Percentiles rank a stretch among this genome's conserved stretches.
phyloP scores from a whole-genome alignment of 345 rosid species.

The Luvunga scandens region DNA sequence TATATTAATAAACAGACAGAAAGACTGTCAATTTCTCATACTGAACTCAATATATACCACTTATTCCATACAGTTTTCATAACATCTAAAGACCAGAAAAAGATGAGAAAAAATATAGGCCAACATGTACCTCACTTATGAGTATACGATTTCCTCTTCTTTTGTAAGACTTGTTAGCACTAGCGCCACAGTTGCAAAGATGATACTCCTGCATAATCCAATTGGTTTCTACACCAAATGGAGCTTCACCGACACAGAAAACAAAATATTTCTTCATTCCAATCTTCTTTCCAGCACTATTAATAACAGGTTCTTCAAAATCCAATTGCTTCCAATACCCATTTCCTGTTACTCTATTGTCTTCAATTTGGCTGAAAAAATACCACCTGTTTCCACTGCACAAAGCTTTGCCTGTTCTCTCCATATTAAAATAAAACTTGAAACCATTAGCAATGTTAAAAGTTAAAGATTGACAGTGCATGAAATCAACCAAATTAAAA shows the following conservation, averaged over 20 bases:
- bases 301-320: constrained; percentile 27
- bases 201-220: constrained; percentile 50
- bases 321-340: constrained; percentile 43
- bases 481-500: background rate
- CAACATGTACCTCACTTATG: constrained; percentile 5
- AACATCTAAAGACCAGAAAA: no score
- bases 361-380: constrained; percentile 33
- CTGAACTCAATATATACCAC: no score
- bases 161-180: background rate
- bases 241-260: constrained; percentile 24
- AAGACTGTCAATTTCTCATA: background rate
- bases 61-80: no score
- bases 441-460: no score
- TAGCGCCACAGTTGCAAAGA: constrained; percentile 8
- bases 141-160: constrained; percentile 10
- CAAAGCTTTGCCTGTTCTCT: constrained; percentile 36
- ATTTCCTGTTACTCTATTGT: constrained; percentile 16
- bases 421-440: no score
- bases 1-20: background rate
- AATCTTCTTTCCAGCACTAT: constrained; percentile 10
- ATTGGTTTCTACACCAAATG: constrained; percentile 22
- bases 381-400: constrained; percentile 35
- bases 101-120: no score
- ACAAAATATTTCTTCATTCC: constrained; percentile 35
- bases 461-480: no score